A percentile compares a stretch with the other conserved stretches of the same genome.
Evolutionary conservation across 352 stramenopile species (phyloP).

Genomic region (Globisporangium uncinulatum): DNA sequence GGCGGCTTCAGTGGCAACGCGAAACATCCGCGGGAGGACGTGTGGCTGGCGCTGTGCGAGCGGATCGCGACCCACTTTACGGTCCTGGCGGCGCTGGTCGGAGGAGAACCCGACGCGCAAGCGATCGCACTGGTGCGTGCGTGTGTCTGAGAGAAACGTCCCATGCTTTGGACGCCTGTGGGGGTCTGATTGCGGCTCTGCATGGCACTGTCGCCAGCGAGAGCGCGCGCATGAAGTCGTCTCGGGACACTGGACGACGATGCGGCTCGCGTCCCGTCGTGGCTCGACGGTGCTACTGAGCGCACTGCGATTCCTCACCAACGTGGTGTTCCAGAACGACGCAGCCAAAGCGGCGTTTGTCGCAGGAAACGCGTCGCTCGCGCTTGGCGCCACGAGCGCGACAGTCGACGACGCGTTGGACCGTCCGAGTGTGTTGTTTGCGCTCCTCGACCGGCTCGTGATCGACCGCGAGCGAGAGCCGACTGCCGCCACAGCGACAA

Average conservation of each 20-base stretch:
- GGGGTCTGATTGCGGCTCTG: too few relatives aligned
- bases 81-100: constrained; percentile 40
- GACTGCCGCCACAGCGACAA: neutral
- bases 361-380: constrained; percentile 4
- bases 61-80: constrained; percentile 41
- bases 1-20: constrained; percentile 42
- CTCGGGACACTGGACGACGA: constrained; percentile 48
- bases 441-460: constrained; percentile 13
- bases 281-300: constrained; percentile 36
- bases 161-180: neutral
- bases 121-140: constrained; percentile 27
- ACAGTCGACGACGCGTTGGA: neutral
- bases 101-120: constrained; percentile 27
- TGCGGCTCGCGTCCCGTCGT: constrained; percentile 37
- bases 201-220: constrained; percentile 10
- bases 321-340: constrained; percentile 42
- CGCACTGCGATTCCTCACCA: constrained; percentile 39
- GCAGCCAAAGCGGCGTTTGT: constrained; percentile 28
- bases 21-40: constrained; percentile 21
- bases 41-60: constrained; percentile 32
- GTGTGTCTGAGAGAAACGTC: neutral
- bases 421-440: constrained; percentile 9
- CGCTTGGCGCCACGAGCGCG: neutral
- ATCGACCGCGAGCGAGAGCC: constrained; percentile 2
- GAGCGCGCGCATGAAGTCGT: constrained; percentile 33